Conservation (phyloP, 768 basidiomycete genomes). For the Agrocybe praecox region DNA sequence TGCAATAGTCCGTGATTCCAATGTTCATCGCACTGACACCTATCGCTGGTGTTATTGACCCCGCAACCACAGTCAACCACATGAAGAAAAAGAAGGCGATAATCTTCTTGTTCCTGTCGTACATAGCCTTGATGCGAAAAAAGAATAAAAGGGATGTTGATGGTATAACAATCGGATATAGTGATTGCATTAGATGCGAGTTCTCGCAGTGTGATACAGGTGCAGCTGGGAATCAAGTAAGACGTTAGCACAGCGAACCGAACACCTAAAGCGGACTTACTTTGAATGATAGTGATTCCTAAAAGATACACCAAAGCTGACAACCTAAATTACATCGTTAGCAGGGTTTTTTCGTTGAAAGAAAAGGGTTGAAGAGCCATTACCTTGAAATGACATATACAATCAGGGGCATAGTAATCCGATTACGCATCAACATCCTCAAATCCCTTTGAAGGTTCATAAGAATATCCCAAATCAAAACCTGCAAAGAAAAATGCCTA, state of each 20-base stretch:
- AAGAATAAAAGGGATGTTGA: constrained; percentile 9
- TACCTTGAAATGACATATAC: constrained; percentile 28
- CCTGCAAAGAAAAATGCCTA: neutral
- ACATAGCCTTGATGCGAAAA: constrained; percentile 6
- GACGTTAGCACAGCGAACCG: neutral
- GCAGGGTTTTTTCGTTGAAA: too few relatives aligned
- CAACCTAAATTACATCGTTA: neutral
- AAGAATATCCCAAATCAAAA: constrained; percentile 7
- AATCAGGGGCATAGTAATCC: constrained; percentile 18
- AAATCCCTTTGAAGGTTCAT: constrained; percentile 17
- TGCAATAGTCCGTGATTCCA: constrained; percentile 25
- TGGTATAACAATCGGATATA: constrained; percentile 1
- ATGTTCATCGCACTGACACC: constrained; percentile 18
- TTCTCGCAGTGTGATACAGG: constrained; percentile 8
- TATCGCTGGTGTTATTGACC: constrained; percentile 22
- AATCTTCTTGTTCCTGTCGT: constrained; percentile 1
- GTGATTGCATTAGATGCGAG: neutral
- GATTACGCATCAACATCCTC: constrained; percentile 16
- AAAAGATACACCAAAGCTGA: neutral
- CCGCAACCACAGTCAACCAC: constrained; percentile 1
- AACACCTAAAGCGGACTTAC: neutral
- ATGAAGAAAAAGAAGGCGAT: constrained; percentile 22
- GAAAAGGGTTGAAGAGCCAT: neutral
- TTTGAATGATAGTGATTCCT: constrained; percentile 5
- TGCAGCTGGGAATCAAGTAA: neutral